Conservation (phyloP, 2,329 filamentous ascomycete species). For the Spiromastix sp. region DNA sequence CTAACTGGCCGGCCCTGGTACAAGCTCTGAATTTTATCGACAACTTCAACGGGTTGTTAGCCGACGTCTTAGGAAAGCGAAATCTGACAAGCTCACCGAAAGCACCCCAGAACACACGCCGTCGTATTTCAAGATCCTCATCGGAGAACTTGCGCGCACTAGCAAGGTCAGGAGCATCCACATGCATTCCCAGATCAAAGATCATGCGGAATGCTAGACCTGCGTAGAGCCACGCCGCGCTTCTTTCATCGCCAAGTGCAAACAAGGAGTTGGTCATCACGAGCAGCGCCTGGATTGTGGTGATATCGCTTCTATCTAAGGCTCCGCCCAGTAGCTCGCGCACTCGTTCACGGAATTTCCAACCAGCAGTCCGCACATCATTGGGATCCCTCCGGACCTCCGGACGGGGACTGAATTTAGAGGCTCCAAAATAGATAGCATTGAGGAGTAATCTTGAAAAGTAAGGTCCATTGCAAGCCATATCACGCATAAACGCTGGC, state of each 20-base stretch:
- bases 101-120: not conserved
- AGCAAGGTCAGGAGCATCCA: too few relatives aligned
- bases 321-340: conserved; percentile 37
- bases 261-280: conserved; percentile 44
- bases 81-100: too few relatives aligned
- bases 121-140: not conserved
- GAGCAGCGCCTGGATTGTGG: conserved; percentile 45
- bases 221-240: conserved; percentile 43
- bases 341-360: conserved; percentile 38
- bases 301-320: conserved; percentile 41
- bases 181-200: conserved; percentile 42
- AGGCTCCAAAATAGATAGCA: conserved; percentile 38
- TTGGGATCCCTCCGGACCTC: conserved; percentile 37
- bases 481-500: conserved; percentile 42
- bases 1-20: not conserved
- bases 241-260: conserved; percentile 41
- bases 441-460: conserved; percentile 44
- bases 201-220: conserved; percentile 44
- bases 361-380: conserved; percentile 40
- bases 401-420: conserved; percentile 37
- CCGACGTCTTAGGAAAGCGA: too few relatives aligned
- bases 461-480: conserved; percentile 39
- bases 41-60: too few relatives aligned
- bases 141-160: not conserved
- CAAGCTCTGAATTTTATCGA: not conserved